Conservation (phyloP, 1,139 yeast genomes). For the Sugiyamaella pinicola region DNA sequence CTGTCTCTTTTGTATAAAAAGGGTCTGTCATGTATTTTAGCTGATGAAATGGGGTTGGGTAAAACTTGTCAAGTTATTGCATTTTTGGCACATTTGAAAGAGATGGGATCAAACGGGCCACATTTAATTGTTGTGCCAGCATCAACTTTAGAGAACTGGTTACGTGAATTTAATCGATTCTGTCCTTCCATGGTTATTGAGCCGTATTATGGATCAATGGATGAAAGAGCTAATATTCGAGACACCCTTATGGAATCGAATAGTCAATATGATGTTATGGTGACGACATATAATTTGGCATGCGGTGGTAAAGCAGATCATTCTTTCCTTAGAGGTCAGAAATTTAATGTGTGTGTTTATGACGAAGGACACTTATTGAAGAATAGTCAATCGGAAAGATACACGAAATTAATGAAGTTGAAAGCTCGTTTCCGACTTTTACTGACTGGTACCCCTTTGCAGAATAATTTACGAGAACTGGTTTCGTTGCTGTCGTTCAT, state of each 20-base stretch:
- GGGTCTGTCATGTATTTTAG: slow-evolving; percentile 84
- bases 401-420: slow-evolving; percentile 79
- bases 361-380: slow-evolving; percentile 98
- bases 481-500: slow-evolving; percentile 89
- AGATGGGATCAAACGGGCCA: slow-evolving; percentile 62
- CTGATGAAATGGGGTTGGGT: slow-evolving; percentile 98
- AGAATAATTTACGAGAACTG: slow-evolving; percentile 85
- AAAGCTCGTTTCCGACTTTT: slow-evolving; percentile 78
- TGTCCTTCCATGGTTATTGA: slow-evolving; percentile 79
- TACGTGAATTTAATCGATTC: slow-evolving; percentile 88
- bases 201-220: slow-evolving; percentile 89
- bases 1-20: slow-evolving; percentile 73
- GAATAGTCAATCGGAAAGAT: slow-evolving; percentile 85
- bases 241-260: slow-evolving; percentile 50
- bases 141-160: slow-evolving; percentile 95
- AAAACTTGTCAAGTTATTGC: slow-evolving; percentile 95
- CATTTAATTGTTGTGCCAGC: slow-evolving; percentile 86
- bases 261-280: slow-evolving; percentile 66
- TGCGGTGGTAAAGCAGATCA: slow-evolving; percentile 84
- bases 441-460: slow-evolving; percentile 96
- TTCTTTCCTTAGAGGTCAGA: slow-evolving; percentile 69
- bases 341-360: slow-evolving; percentile 85
- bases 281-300: slow-evolving; percentile 91
- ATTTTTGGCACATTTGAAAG: slow-evolving; percentile 83
- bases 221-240: slow-evolving; percentile 82